Base-by-base conservation (phyloP, 192 early-diverging fungal genomes). In the Podila epigama region DNA sequence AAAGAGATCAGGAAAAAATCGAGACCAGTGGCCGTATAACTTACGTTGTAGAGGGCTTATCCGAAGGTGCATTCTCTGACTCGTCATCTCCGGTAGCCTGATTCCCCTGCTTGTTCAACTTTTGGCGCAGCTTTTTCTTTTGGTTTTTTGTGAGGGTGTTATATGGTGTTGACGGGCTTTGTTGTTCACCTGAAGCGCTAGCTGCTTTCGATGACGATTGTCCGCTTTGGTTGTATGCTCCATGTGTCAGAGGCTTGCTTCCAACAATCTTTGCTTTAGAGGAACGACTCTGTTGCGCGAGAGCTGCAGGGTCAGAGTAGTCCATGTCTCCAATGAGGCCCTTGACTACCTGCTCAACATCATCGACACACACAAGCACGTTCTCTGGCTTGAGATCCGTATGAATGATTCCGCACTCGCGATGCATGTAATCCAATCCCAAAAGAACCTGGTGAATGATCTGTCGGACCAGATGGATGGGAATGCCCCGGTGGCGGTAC, bases 311-410 rank as follows among this genome's bases (percentile, higher is more conserved):
- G 42, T 79, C 73, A 36, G 73, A 64, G 41, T 77, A 87, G 57
- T 57, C 89, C 85, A 52, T 81, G 31, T 68, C 84, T 28, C 41
- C 52, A 34, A 68, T 27, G n/a, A 77, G 66, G 11, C 42, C 81
- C 55, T 84, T 82, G 29, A 96, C 84, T 5, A 92, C 88, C 8
- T 92, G 86, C 28, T 95, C 93, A 3, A 96, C 93, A 63, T 97
- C 85, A 42, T 91, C 90, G 34, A 99, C 89, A 63, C 92, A 94
- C n/a, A 97, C 92, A 8, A 98, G 86, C 5, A 97, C 92, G 75
- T 98, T 98, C 81, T 99, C 97, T 12, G 96, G 97, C 68, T 99
- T 99, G 41, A 99, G 78, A 79, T 99, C 97, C 0, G 97, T 99
- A 82, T 99, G 97, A 58, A 99, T 97, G 64, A 99, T 96, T 33